phyloP scores from a whole-genome alignment of 805 yeast genomes.

The Metschnikowia kunwiensis region DNA sequence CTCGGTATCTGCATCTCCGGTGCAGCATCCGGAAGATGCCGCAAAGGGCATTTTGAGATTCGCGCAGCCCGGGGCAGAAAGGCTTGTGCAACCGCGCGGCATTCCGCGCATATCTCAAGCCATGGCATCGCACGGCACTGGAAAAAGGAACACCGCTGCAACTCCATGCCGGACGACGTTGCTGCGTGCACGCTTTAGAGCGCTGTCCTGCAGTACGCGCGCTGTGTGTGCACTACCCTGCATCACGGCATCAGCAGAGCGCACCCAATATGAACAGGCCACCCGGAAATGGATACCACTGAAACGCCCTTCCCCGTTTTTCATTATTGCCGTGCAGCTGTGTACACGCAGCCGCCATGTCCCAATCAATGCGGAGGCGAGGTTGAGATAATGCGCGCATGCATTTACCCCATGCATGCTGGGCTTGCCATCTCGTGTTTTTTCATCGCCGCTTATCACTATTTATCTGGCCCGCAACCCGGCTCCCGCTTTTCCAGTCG shows the following conservation, averaged over 20 bases:
- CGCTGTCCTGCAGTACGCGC: too few relatives aligned
- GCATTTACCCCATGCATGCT: constrained; percentile 3
- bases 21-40: too few relatives aligned
- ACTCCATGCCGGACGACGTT: not conserved
- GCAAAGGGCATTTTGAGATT: not conserved
- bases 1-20: too few relatives aligned
- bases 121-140: constrained; percentile 5
- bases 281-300: too few relatives aligned
- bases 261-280: too few relatives aligned
- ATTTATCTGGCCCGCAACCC: not conserved
- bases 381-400: constrained; percentile 4
- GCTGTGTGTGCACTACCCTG: too few relatives aligned
- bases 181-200: too few relatives aligned
- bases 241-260: too few relatives aligned
- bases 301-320: too few relatives aligned
- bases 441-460: constrained; percentile 2
- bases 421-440: constrained; percentile 1
- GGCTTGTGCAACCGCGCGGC: not conserved
- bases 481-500: not conserved
- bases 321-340: constrained; percentile 1
- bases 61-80: not conserved
- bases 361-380: constrained; percentile 3
- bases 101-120: not conserved
- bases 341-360: constrained; percentile 1
- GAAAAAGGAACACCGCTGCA: not conserved